Evolutionary conservation across 2,329 filamentous ascomycete species (phyloP).

Genomic region (Hypoxylon sp.): DNA sequence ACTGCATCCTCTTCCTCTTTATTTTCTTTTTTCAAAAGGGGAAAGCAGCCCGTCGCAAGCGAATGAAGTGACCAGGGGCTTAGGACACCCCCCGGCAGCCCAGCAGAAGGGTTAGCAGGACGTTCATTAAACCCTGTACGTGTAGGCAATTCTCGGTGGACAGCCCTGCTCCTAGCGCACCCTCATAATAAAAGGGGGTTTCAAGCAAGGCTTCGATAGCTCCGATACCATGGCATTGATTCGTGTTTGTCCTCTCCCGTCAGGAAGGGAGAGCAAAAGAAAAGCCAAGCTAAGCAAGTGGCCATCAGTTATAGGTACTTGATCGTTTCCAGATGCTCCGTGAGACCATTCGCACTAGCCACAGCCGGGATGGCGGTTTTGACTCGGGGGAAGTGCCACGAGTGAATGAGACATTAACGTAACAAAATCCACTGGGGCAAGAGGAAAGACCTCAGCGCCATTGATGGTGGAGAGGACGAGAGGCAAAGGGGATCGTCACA

Average conservation of each 20-base stretch:
- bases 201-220: constrained; percentile 24
- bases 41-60: constrained; percentile 33
- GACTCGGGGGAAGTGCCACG: constrained; percentile 30
- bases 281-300: constrained; percentile 25
- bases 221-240: constrained; percentile 22
- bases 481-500: constrained; percentile 24
- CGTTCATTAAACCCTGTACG: constrained; percentile 21
- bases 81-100: constrained; percentile 25
- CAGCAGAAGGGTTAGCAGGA: constrained; percentile 24
- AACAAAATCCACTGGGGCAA: neutral
- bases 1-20: constrained; percentile 14
- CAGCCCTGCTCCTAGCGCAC: constrained; percentile 31
- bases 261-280: constrained; percentile 19
- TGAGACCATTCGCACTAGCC: constrained; percentile 25
- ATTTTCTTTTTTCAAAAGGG: constrained; percentile 27
- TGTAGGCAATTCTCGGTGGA: constrained; percentile 18
- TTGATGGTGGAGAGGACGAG: neutral
- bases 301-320: constrained; percentile 8
- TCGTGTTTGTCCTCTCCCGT: constrained; percentile 16
- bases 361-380: constrained; percentile 31
- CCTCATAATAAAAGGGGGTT: constrained; percentile 33
- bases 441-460: constrained; percentile 1
- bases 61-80: constrained; percentile 23
- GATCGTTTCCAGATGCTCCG: constrained; percentile 21
- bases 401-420: constrained; percentile 33